phyloP scores from a whole-genome alignment of 345 rosid species.

The Leavenworthia alabamica region DNA sequence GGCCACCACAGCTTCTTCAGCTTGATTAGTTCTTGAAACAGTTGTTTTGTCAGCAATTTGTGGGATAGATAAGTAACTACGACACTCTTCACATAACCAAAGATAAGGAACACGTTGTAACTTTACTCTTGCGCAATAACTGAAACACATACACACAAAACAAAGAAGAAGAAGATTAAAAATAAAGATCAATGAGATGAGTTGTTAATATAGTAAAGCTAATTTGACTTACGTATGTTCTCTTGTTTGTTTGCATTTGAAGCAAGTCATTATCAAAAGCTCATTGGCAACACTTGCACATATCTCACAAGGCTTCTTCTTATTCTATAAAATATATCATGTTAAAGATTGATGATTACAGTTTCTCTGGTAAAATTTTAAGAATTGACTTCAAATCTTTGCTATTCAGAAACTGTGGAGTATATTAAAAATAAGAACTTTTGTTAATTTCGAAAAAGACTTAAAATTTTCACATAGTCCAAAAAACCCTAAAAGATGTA shows the following conservation, averaged over 20 bases:
- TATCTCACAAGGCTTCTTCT: conserved; percentile 17
- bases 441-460: background rate
- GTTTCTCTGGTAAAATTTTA: background rate
- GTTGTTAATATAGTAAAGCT: background rate
- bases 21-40: background rate
- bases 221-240: conserved; percentile 24
- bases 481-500: conserved; percentile 1
- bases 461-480: background rate
- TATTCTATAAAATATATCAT: background rate
- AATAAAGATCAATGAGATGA: background rate
- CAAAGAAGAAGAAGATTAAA: background rate
- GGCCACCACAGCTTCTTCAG: background rate
- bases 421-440: background rate
- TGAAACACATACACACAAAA: background rate
- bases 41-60: background rate
- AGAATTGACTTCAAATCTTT: background rate
- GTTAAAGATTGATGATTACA: background rate
- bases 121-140: conserved; percentile 12
- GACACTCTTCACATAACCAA: conserved; percentile 28
- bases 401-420: background rate
- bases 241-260: conserved; percentile 15
- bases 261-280: conserved; percentile 6
- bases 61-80: background rate
- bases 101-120: conserved; percentile 2
- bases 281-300: conserved; percentile 19